Conservation (phyloP, 164 flowering plant genomes). For the Litsea cubeba region DNA sequence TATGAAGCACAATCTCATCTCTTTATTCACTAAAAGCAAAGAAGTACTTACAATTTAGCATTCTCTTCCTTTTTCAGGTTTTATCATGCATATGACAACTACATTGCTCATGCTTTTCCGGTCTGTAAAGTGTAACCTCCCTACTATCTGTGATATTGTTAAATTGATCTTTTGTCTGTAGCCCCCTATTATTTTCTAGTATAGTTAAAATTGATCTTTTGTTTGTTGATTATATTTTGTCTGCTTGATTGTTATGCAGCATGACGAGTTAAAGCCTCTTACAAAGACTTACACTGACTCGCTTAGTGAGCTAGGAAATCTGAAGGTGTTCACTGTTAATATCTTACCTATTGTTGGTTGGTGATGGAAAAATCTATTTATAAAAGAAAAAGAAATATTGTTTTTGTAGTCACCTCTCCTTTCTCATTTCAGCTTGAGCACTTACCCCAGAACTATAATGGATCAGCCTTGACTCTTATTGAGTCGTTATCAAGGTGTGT, state of each 20-base stretch:
- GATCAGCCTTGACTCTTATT: slow-evolving; percentile 86
- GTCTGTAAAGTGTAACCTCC: slow-evolving; percentile 37
- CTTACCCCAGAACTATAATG: slow-evolving; percentile 78
- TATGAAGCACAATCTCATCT: neutral
- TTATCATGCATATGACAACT: slow-evolving; percentile 97
- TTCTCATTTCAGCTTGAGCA: slow-evolving; percentile 70
- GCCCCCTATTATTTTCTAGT: neutral
- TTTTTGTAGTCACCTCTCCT: neutral
- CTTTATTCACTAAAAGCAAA: neutral
- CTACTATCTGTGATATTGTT: too few species aligned
- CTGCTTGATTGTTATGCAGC: slow-evolving; percentile 42
- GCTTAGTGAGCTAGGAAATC: slow-evolving; percentile 94
- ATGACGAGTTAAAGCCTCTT: slow-evolving; percentile 95
- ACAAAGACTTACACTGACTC: slow-evolving; percentile 79
- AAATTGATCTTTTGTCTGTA: neutral
- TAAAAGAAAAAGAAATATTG: neutral
- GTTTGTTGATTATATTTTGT: neutral
- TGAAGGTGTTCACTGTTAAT: slow-evolving; percentile 44
- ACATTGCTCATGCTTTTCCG: slow-evolving; percentile 91
- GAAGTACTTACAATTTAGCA: neutral
- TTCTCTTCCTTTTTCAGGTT: slow-evolving; percentile 61
- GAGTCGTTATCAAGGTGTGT: slow-evolving; percentile 95
- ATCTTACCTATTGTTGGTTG: neutral
- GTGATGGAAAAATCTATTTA: neutral
- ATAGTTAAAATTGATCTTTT: neutral